Base-by-base conservation (phyloP, 1,139 yeast species). In the Candida dubliniensis region DNA sequence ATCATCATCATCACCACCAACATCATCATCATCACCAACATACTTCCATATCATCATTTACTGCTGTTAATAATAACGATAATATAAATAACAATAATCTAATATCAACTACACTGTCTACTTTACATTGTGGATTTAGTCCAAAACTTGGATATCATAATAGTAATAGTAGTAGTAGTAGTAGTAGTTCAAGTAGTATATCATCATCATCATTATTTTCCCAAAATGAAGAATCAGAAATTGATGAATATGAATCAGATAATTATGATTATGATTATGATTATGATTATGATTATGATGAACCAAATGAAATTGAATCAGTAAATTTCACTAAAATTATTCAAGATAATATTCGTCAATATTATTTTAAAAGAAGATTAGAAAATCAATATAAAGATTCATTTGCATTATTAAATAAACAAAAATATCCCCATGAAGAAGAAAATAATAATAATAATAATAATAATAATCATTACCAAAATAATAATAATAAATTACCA, bases 251-350 rank as follows among this genome's bases (percentile, higher is more conserved):
- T n/a, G 31, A 39, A 24, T 31, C 3, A n/a, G 14, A 6, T 27
- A n/a, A n/a, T n/a, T n/a, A n/a, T n/a, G n/a, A 41, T 26, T 43
- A 44, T 31, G 53, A 49, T 14, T 48, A 47, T 38, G 47, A 48
- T 30, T 47, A 47, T 7, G 51, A 49, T 25, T 44, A 46, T 26
- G 48, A 45, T 25, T 45, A 46, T 15, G 44, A 47, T 2, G 47
- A 49, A 10, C 46, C 48, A 29, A 36, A 43, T 36, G 53, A 51
- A 31, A 49, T 54, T 35, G 53, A 56, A n/a, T 60, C 69, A 4
- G 61, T 66, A 42, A 67, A 70, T 50, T 70, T 71, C 54, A 66
- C 71, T 26, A 63, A 69, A 54, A 66, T 70, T 26, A 58, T 71
- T 47, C 69, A 71, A 46, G 78, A 72, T 36, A 70, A 69, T 46